Evolutionary conservation across 345 rosid species (phyloP).

Genomic region (Sisymbrium irio): DNA sequence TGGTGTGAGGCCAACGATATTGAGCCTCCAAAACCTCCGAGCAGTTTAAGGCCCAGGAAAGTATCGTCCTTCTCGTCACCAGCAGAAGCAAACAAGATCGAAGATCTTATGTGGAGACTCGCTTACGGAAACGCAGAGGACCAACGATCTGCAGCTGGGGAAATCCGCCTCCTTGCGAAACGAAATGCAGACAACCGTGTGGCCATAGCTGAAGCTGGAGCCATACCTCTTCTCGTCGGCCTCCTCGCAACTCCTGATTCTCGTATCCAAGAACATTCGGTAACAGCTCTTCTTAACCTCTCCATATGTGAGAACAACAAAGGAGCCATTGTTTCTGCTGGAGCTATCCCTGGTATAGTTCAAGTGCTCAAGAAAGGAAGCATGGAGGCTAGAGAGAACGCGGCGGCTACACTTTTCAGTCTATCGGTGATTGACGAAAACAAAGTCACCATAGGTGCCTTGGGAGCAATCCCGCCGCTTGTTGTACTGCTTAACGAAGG

Average conservation of each 20-base stretch:
- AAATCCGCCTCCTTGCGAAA: constrained; percentile 95
- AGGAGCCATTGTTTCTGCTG: constrained; percentile 78
- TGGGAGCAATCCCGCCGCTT: constrained; percentile 88
- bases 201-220: constrained; percentile 99
- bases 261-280: constrained; percentile 91
- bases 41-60: constrained; percentile 64
- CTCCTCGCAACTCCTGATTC: constrained; percentile 86
- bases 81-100: constrained; percentile 70
- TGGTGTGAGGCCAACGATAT: constrained; percentile 95
- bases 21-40: constrained; percentile 82
- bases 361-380: constrained; percentile 93
- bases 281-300: constrained; percentile 92
- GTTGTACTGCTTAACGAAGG: constrained; percentile 84
- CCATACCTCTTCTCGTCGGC: constrained; percentile 81
- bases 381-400: constrained; percentile 99
- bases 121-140: constrained; percentile 71
- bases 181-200: constrained; percentile 95
- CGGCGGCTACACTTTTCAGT: constrained; percentile 97
- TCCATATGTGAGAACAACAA: constrained; percentile 96
- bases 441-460: constrained; percentile 80
- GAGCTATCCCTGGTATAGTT: constrained; percentile 94
- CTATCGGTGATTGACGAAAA: constrained; percentile 91
- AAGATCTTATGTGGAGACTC: constrained; percentile 75
- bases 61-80: constrained; percentile 59
- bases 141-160: constrained; percentile 83